Evolutionary conservation across 73 alveolate species (phyloP), one percentile per base, ranked within the genome.

Genomic region (Effrenium voratum): DNA sequence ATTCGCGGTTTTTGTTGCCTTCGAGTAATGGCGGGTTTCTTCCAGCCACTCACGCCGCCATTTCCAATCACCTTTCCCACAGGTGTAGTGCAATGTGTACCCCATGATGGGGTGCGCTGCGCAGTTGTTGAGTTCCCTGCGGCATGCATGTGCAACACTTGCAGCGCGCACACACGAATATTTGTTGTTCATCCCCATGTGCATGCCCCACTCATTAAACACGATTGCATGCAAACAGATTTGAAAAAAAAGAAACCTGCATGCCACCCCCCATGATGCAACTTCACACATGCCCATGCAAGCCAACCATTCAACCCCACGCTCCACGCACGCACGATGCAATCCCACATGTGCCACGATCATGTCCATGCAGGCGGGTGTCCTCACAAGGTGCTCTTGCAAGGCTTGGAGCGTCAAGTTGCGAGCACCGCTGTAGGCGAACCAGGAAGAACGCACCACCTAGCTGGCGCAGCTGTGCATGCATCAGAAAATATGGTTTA

Each of bases 31-130:
- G 16, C 87, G 46, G 22, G 19, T 16, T 41, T 76, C 63, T n/a
- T 76, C 63, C 4, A 43, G 87, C 63, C 87, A 76, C 47, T 76
- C 87, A 2, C 87, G 59, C 60, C 44, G 40, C 87, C 87, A 76
- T 22, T 76, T 76, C 87, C 87, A 76, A n/a, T 76, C 87, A 16
- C 87, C 87, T 44, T 76, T 76, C 43, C 87, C 87, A 2, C 43
- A 57, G 8, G 44, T 60, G 26, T 76, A 76, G 38, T n/a, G n/a
- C n/a, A n/a, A n/a, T n/a, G n/a, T n/a, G n/a, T n/a, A n/a, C n/a
- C n/a, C n/a, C n/a, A n/a, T n/a, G n/a, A n/a, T n/a, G n/a, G n/a
- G n/a, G n/a, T n/a, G n/a, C n/a, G n/a, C n/a, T n/a, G n/a, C n/a
- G n/a, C n/a, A n/a, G n/a, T n/a, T n/a, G n/a, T n/a, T n/a, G n/a